These are phyloP conservation scores for Naganishia kalamii DNA, from an alignment of 768 basidiomycete species.

Conservation along the genomic window DNA sequence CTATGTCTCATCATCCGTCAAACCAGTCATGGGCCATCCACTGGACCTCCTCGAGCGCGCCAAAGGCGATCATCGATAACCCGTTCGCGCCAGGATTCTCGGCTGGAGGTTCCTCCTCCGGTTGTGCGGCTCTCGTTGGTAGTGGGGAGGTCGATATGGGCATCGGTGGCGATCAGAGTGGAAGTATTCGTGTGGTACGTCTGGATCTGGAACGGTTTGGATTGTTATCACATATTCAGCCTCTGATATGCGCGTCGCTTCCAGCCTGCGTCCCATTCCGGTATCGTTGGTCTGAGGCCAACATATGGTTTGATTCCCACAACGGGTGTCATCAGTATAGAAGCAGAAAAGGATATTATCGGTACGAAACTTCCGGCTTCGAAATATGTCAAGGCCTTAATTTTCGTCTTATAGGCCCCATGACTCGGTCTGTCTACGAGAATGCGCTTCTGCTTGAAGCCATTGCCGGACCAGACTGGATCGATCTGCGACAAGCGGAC, in stretches of 20 bases:
- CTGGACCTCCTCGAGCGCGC: slow-evolving; percentile 47
- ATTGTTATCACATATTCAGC: background rate
- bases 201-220: background rate
- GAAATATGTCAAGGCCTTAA: background rate
- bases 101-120: slow-evolving; percentile 51
- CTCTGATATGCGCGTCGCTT: slow-evolving; percentile 5
- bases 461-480: slow-evolving; percentile 51
- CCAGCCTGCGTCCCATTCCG: slow-evolving; percentile 49
- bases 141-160: slow-evolving; percentile 50
- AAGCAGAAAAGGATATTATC: slow-evolving; percentile 49
- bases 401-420: slow-evolving; percentile 20
- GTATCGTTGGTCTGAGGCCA: slow-evolving; percentile 51
- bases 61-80: slow-evolving; percentile 50
- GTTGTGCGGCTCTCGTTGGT: slow-evolving; percentile 50
- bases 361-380: slow-evolving; percentile 28
- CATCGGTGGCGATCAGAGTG: slow-evolving; percentile 54
- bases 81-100: slow-evolving; percentile 50
- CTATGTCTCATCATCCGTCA: background rate
- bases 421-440: slow-evolving; percentile 47
- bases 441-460: slow-evolving; percentile 50
- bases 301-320: slow-evolving; percentile 53
- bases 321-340: slow-evolving; percentile 51
- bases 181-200: slow-evolving; percentile 49
- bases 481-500: slow-evolving; percentile 50
- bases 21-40: slow-evolving; percentile 46